These are phyloP conservation scores for Botrytis fabae DNA, from an alignment of 2,329 filamentous ascomycete genomes.

Conservation along the genomic window DNA sequence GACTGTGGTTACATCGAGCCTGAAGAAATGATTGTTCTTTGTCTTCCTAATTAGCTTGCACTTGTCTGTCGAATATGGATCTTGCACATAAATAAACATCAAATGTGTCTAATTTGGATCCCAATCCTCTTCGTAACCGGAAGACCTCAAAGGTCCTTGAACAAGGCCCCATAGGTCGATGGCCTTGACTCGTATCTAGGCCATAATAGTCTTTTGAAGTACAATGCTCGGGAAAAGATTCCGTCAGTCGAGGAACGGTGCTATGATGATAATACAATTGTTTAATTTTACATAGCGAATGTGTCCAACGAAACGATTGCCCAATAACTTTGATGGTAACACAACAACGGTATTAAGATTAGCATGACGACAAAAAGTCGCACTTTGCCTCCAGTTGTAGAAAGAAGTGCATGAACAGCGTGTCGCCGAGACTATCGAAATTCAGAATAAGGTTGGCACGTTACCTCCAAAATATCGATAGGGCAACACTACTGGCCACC, in stretches of 20 bases:
- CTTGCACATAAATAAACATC: no score
- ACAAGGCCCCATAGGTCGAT: background rate
- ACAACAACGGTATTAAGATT: conserved; percentile 2
- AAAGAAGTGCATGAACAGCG: conserved; percentile 6
- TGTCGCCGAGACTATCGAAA: conserved; percentile 5
- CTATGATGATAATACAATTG: background rate
- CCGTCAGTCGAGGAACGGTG: background rate
- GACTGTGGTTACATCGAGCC: background rate
- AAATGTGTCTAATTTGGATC: background rate
- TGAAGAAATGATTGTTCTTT: no score
- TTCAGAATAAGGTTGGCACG: conserved; percentile 4
- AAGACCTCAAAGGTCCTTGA: background rate
- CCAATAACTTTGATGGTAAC: background rate
- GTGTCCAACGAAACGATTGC: no score
- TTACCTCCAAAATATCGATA: background rate
- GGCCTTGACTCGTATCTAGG: background rate
- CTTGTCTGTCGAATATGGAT: background rate
- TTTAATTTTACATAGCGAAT: background rate
- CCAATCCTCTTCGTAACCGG: background rate
- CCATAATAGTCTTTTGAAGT: background rate
- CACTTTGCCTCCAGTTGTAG: background rate
- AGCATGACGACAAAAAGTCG: background rate
- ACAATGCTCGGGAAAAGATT: background rate
- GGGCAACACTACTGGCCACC: background rate
- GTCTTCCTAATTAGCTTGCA: background rate